Percentiles rank a stretch among this genome's conserved stretches.
phyloP scores from a whole-genome alignment of 805 yeast genomes.

The Candida easanensis region DNA sequence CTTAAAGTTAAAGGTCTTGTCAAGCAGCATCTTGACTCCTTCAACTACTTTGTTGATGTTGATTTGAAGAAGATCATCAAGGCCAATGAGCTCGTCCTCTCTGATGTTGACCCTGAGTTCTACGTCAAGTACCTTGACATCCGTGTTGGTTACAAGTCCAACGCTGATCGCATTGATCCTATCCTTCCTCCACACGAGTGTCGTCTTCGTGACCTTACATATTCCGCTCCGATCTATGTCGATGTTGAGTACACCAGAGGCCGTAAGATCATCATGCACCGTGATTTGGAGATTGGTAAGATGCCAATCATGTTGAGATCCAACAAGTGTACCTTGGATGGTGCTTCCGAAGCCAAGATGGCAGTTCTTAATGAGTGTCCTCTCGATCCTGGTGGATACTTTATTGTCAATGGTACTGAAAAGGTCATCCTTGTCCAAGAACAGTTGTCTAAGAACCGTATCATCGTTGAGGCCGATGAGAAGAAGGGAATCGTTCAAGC shows the following conservation, averaged over 20 bases:
- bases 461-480: conserved; percentile 96
- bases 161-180: conserved; percentile 53
- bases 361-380: conserved; percentile 92
- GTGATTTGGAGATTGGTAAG: conserved; percentile 91
- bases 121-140: conserved; percentile 91
- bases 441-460: conserved; percentile 94
- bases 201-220: conserved; percentile 88
- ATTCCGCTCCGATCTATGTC: conserved; percentile 92
- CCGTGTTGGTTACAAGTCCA: conserved; percentile 79
- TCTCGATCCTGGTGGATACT: conserved; percentile 97
- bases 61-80: conserved; percentile 89
- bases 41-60: conserved; percentile 90
- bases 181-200: conserved; percentile 91
- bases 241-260: conserved; percentile 98
- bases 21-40: conserved; percentile 97
- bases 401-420: conserved; percentile 96
- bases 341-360: conserved; percentile 78
- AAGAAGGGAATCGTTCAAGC: conserved; percentile 94
- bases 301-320: conserved; percentile 99
- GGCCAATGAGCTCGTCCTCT: conserved; percentile 84
- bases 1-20: conserved; percentile 93
- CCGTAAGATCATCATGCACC: conserved; percentile 82
- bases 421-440: conserved; percentile 96
- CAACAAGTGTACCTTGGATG: conserved; percentile 83
- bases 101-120: conserved; percentile 97